Evolutionary conservation across 2,329 filamentous ascomycete species (phyloP), one percentile per base, ranked within the genome.

Genomic region (Endoconidiophora laricicola): DNA sequence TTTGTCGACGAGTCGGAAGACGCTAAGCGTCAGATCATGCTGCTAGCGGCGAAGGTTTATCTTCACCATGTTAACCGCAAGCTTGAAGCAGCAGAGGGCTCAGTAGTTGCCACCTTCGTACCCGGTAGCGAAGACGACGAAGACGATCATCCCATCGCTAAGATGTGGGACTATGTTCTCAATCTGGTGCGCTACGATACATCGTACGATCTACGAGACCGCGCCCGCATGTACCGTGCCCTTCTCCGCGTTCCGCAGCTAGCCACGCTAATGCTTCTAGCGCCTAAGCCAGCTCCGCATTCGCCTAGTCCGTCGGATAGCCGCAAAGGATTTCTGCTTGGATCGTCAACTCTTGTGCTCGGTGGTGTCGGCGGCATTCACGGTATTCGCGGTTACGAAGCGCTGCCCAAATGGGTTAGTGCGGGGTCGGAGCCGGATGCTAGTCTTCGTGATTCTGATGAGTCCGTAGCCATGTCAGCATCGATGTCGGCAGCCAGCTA

Each of bases 31-130:
- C 91, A 98, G 62, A 93, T 96, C 55, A 73, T 98, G 14, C 71
- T 98, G 1, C 72, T 98, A 2, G 91, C 85, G 5, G 90, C 91
- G n/a, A 96, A 96, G 61, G 87, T 96, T 1, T 96, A 96, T 60
- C 73, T 96, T 14, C 86, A 96, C 59, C 78, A 93, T 60, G 65
- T 96, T 38, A 86, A 86, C 59, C 72, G 76, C 54, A 71, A 76
- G 59, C 67, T 69, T 55, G 65, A 74, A 57, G 54, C 56, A 6
- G 9, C 24, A 63, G 37, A 62, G 63, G 22, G 14, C 24, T 29
- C 46, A 22, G 24, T 12, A 4, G 14, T 16, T 18, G 4, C 7
- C 18, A 12, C 7, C 6, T 38, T 29, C 7, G 20, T 22, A 6
- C 52, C 57, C 4, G 41, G 40, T 4, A 26, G 42, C 22, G 37